phyloP scores from a whole-genome alignment of 2,329 filamentous ascomycete species.

The Alternaria triticina region DNA sequence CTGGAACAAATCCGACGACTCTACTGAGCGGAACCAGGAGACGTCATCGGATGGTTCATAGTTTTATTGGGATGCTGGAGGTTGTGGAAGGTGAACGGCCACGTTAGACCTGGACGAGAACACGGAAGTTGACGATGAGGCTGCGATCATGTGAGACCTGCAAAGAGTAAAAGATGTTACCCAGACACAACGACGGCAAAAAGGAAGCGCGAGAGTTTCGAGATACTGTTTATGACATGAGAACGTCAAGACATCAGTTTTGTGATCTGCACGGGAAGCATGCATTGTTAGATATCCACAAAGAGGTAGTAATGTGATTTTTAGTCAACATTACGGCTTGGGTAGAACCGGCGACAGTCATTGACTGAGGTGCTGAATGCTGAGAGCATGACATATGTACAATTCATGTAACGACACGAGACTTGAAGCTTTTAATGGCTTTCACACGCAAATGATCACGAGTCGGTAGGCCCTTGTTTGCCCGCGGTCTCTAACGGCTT shows the following conservation, averaged over 20 bases:
- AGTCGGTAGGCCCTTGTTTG: not conserved
- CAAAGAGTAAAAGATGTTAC: not conserved
- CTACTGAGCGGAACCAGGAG: slow-evolving; percentile 2
- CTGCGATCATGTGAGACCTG: not conserved
- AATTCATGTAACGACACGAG: slow-evolving; percentile 5
- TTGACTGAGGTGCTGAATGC: not conserved
- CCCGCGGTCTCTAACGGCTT: not conserved
- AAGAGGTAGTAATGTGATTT: not conserved
- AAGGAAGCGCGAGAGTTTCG: not conserved
- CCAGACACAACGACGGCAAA: not conserved
- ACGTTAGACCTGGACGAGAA: not conserved
- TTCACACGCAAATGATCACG: not conserved
- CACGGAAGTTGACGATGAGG: not conserved
- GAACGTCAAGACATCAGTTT: not conserved
- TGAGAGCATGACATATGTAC: not conserved
- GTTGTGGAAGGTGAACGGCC: not conserved
- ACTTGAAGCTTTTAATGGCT: not conserved
- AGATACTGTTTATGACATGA: not conserved
- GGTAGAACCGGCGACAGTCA: not conserved
- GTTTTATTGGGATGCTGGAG: not conserved
- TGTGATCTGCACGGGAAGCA: not conserved
- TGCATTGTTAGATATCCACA: not conserved
- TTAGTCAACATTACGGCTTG: not conserved
- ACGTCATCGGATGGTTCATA: slow-evolving; percentile 13
- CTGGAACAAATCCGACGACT: slow-evolving; percentile 29